Base-by-base conservation (phyloP, 176 grass and related monocot genomes). In the Oryza rufipogon region DNA sequence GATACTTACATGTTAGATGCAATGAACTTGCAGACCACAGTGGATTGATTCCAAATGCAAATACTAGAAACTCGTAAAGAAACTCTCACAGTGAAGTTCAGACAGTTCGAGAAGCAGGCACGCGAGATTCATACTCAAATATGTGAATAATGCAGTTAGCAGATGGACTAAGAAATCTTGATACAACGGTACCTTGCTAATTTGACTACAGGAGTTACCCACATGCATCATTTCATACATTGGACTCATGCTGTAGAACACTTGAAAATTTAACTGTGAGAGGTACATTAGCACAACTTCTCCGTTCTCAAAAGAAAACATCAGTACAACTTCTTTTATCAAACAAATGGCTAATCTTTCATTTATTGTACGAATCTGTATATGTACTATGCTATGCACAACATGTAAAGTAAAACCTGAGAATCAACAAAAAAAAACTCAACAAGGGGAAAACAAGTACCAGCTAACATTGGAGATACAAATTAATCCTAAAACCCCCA, bases 401-500 rank as follows among this genome's bases (percentile, higher is more conserved):
- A 28, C 74, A 88, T 73, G 66, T 51, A 22, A 14, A 12, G 19
- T 41, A 56, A 49, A 16, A 12, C 47, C 12, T 60, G 79, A 17
- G 48, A 84, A 20, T 6, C 7, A 41, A 39, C 2, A 7, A 41
- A 64, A 30, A 41, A 64, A 83, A 84, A 56, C 33, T 71, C 44
- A 73, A 30, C 68, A 72, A 65, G 2, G 13, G 30, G 4, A 66
- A 64, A 39, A 33, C 41, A 7, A 7, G 14, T 15, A 45, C 38
- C 38, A 77, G 71, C 26, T 61, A 47, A 10, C 9, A 23, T 34
- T 54, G 48, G 10, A 11, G 9, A 32, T 11, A 71, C 39, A 46
- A 32, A 25, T 23, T n/a, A 10, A n/a, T 20, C 80, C 73, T 88
- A 88, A 65, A 88, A 56, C 0, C 82, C 81, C 87, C 87, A 89